Percentiles rank a stretch among this genome's conserved stretches.
Conservation (phyloP, 441 rosid genomes). For the Raphanus hybrid region DNA sequence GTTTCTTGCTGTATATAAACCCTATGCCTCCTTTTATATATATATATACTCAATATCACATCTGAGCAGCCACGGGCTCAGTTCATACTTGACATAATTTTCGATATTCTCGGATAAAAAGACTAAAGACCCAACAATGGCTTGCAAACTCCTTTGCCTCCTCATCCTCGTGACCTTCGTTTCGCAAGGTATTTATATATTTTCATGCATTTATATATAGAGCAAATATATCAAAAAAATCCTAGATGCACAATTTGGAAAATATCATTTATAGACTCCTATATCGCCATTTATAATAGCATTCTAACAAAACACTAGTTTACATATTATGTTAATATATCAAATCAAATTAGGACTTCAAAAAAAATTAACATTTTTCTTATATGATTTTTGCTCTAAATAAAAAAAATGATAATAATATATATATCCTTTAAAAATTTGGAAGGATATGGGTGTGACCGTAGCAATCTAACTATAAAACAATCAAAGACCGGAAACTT, state of each 20-base stretch:
- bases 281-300: background rate
- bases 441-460: slow-evolving; percentile 13
- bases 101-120: background rate
- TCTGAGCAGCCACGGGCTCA: background rate
- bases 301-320: background rate
- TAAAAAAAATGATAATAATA: background rate
- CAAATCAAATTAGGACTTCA: background rate
- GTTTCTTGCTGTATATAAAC: background rate
- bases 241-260: background rate
- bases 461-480: background rate
- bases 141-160: slow-evolving; percentile 5
- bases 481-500: slow-evolving; percentile 16
- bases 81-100: background rate
- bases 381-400: background rate
- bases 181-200: background rate
- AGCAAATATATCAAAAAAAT: background rate
- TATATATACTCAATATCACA: background rate
- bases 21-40: background rate
- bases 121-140: background rate
- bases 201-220: background rate
- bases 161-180: slow-evolving; percentile 5
- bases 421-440: background rate
- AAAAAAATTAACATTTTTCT: background rate
- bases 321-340: background rate
- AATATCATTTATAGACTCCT: background rate